Base-by-base conservation (phyloP, 2,329 filamentous ascomycete genomes). In the Aspergillus sp. region DNA sequence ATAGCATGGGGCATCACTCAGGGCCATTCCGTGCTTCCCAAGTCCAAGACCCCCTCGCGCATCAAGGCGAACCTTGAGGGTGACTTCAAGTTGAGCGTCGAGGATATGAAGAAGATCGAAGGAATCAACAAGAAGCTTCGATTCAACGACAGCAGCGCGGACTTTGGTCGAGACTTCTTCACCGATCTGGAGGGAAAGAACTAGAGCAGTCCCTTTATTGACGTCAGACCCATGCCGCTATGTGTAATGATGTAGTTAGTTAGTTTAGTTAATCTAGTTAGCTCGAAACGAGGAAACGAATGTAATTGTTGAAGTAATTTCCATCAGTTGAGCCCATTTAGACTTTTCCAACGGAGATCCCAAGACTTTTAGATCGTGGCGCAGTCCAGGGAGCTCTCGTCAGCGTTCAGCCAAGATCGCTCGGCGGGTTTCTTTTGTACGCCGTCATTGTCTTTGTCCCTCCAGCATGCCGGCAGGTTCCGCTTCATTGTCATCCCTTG, bases 81-180 rank as follows among this genome's bases (percentile, higher is more conserved):
- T 10, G 84, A 86, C 68, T 90, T 90, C 71, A 81, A 83, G 67
- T 77, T 90, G 26, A 79, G 80, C 1, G 65, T 70, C 0, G 82
- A 83, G 54, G 87, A 90, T 66, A 73, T 89, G 66, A 73, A 82
- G 68, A 83, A 81, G 73, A 83, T 87, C 54, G 75, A 79, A 45
- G 67, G 62, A 0, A 76, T 88, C 20, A 85, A 89, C 68, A 85
- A 82, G 75, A 87, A 87, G 73, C 50, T 86, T 64, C 76, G 86
- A 47, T 87, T 88, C 68, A 88, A 87, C 57, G 85, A 88, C 69
- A 80, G 84, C 4, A 83, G 79, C 49, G 74, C 68, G 6, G 76
- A 73, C 22, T 88, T 88, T 74, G 81, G 84, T 3, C 85, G 81
- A 71, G 75, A 84, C 7, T 86, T 87, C 64, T 88, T 85, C 64